phyloP scores from a whole-genome alignment of 257 asterid species.

The Nicotiana tabacum region DNA sequence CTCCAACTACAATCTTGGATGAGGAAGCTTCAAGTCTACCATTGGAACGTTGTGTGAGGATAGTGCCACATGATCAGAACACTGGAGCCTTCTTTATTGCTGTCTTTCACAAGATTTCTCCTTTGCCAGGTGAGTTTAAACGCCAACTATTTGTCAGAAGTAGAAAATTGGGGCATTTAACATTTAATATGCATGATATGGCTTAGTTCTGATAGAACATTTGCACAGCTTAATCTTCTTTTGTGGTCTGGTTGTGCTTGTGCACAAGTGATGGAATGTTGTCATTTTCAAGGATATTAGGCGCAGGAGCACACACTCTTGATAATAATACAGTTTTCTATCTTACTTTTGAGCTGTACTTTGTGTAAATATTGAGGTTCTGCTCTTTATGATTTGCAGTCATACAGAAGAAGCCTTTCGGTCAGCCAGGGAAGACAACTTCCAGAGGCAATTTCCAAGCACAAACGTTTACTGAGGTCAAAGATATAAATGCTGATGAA shows the following conservation, averaged over 20 bases:
- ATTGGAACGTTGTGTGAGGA: slow-evolving; percentile 90
- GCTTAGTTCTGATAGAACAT: background rate
- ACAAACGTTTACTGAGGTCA: slow-evolving; percentile 30
- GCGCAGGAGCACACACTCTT: background rate
- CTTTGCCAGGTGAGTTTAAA: slow-evolving; percentile 53
- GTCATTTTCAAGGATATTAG: too few relatives aligned
- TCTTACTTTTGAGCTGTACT: background rate
- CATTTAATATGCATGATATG: background rate
- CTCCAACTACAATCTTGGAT: slow-evolving; percentile 30
- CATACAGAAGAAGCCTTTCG: slow-evolving; percentile 39
- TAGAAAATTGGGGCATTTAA: background rate
- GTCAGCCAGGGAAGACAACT: slow-evolving; percentile 29
- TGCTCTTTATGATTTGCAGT: slow-evolving; percentile 30
- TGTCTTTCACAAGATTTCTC: slow-evolving; percentile 63
- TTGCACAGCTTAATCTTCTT: too few relatives aligned
- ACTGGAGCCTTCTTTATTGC: slow-evolving; percentile 99
- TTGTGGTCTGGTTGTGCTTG: too few relatives aligned
- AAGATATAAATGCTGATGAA: slow-evolving; percentile 23
- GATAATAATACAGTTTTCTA: background rate
- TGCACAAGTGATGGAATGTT: too few relatives aligned
- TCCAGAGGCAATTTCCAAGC: slow-evolving; percentile 25
- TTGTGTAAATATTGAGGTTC: background rate
- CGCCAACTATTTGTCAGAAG: background rate
- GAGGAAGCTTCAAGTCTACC: slow-evolving; percentile 80
- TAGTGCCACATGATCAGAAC: slow-evolving; percentile 96